Conservation (phyloP, 768 basidiomycete genomes). For the Panaeolus cyanescens region DNA sequence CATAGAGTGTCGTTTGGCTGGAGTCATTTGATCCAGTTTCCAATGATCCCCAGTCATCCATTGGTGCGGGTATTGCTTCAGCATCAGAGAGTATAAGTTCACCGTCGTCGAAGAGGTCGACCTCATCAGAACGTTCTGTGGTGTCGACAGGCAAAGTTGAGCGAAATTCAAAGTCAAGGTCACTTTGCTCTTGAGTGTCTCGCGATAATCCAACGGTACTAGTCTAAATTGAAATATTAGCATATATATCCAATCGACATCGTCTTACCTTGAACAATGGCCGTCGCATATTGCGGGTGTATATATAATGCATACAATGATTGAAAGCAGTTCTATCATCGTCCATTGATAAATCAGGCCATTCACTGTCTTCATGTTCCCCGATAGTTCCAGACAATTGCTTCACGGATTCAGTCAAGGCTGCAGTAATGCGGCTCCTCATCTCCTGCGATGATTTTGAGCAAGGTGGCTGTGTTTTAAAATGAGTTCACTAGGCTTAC, state of each 20-base stretch:
- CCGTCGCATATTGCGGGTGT: background rate
- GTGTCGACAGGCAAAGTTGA: background rate
- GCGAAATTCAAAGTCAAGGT: background rate
- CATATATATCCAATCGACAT: background rate
- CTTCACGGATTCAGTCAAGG: background rate
- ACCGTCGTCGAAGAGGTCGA: background rate
- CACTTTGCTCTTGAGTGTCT: background rate
- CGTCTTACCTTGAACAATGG: background rate
- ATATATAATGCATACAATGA: background rate
- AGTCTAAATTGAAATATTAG: background rate
- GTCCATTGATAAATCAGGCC: background rate
- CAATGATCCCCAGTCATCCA: background rate
- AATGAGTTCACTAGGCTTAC: constrained; percentile 38
- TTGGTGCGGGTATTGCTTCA: background rate
- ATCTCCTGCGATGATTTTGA: background rate
- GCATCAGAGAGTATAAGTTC: background rate
- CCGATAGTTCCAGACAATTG: background rate
- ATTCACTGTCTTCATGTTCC: background rate
- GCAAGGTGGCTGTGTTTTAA: background rate
- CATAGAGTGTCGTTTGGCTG: background rate
- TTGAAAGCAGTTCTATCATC: background rate
- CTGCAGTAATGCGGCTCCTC: background rate
- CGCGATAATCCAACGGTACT: background rate
- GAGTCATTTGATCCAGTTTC: background rate
- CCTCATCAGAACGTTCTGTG: background rate